phyloP scores from a whole-genome alignment of 225 moss, liverwort and hornwort genomes.

The Marchantia paleacea region DNA sequence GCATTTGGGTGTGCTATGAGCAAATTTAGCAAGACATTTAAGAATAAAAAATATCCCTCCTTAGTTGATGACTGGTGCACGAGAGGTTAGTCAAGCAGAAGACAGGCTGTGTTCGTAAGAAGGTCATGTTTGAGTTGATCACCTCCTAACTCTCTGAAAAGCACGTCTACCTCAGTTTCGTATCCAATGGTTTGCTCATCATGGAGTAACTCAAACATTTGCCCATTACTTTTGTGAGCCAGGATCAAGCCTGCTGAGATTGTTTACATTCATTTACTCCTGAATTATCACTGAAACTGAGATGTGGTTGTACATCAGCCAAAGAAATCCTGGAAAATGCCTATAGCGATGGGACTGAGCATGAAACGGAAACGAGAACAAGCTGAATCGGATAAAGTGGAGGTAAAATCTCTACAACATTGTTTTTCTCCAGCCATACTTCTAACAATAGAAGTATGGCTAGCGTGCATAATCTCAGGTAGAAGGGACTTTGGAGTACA shows the following conservation, averaged over 20 bases:
- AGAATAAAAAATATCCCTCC: too few species aligned
- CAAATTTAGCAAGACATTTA: too few species aligned
- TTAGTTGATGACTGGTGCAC: too few species aligned
- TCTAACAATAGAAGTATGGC: too few species aligned
- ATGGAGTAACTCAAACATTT: background rate
- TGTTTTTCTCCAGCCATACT: background rate
- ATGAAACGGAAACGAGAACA: slow-evolving; percentile 84
- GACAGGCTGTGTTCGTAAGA: background rate
- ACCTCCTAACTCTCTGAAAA: background rate
- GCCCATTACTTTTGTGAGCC: background rate
- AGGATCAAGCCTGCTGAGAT: background rate
- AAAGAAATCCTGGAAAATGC: slow-evolving; percentile 82
- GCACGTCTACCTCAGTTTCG: background rate
- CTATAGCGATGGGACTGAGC: slow-evolving; percentile 65
- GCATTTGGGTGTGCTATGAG: background rate
- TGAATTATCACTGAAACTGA: background rate
- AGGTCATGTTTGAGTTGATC: background rate
- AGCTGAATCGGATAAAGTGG: slow-evolving; percentile 59
- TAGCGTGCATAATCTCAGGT: too few species aligned
- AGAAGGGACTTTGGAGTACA: too few species aligned
- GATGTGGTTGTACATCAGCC: slow-evolving; percentile 43
- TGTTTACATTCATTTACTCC: background rate
- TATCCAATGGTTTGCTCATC: background rate
- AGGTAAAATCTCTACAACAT: slow-evolving; percentile 39
- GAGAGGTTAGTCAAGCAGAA: background rate